These are phyloP conservation scores for Apiotrichum mycotoxinovorans DNA, from an alignment of 1,284 basidiomycete species.

Conservation along the genomic window DNA sequence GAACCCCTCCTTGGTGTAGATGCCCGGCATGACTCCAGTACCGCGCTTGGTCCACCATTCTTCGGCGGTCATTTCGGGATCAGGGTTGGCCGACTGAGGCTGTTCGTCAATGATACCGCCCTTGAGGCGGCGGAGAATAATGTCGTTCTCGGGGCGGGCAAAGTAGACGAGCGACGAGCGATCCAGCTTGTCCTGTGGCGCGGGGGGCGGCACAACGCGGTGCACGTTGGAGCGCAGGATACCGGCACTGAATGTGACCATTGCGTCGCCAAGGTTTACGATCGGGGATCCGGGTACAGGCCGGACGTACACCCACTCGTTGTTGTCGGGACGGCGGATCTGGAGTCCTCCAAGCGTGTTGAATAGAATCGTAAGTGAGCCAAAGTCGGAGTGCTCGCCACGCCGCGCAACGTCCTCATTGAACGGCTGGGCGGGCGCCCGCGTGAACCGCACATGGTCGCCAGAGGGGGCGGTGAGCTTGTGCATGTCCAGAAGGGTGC, in stretches of 20 bases:
- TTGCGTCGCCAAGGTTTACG: constrained; percentile 62
- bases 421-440: constrained; percentile 45
- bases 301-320: constrained; percentile 66
- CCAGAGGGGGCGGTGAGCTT: constrained; percentile 55
- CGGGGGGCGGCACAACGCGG: constrained; percentile 52
- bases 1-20: constrained; percentile 27
- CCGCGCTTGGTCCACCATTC: constrained; percentile 34
- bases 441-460: constrained; percentile 61
- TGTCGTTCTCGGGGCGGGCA: constrained; percentile 58
- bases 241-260: constrained; percentile 60
- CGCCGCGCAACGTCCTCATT: constrained; percentile 15
- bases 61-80: constrained; percentile 26
- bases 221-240: constrained; percentile 50
- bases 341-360: constrained; percentile 69
- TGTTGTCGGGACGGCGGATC: constrained; percentile 59
- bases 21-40: constrained; percentile 24
- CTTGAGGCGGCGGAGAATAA: constrained; percentile 46
- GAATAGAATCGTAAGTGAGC: constrained; percentile 29
- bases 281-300: constrained; percentile 61
- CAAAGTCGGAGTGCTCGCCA: constrained; percentile 34
- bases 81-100: constrained; percentile 9
- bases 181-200: constrained; percentile 52
- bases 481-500: constrained; percentile 56
- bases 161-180: constrained; percentile 65
- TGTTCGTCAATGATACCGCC: constrained; percentile 30